Conservation (phyloP, 2,329 filamentous ascomycete species). For the Coniochaeta sp. region DNA sequence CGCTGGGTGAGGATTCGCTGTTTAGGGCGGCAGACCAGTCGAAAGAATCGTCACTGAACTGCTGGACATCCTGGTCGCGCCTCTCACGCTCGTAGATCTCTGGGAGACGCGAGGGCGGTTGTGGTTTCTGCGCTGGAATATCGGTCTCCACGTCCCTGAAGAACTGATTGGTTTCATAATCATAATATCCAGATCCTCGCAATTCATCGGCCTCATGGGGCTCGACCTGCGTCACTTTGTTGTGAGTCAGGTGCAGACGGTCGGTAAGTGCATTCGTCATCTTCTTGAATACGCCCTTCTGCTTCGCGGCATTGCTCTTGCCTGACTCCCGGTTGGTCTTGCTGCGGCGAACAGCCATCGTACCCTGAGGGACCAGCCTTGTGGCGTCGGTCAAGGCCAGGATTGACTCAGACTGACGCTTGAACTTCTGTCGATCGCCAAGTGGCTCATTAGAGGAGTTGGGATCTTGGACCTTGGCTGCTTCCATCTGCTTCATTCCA, state of each 20-base stretch:
- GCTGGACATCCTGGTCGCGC: constrained; percentile 20
- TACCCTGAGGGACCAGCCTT: background rate
- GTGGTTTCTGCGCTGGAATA: background rate
- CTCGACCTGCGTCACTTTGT: background rate
- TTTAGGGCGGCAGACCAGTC: background rate
- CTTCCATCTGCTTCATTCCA: background rate
- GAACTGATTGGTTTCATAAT: background rate
- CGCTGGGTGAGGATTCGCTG: background rate
- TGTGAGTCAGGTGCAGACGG: constrained; percentile 3
- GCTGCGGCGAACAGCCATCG: background rate
- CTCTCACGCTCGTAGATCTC: constrained; percentile 26
- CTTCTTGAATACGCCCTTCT: constrained; percentile 8
- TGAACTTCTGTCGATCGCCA: background rate
- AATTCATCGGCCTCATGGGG: background rate
- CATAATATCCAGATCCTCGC: background rate
- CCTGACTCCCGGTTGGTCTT: constrained; percentile 2
- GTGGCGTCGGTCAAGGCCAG: background rate
- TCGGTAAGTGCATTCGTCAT: constrained; percentile 7
- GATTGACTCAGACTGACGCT: background rate
- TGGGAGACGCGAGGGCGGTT: constrained; percentile 17
- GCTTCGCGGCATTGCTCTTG: background rate
- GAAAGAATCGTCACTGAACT: constrained; percentile 9
- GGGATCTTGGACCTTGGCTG: background rate
- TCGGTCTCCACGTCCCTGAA: background rate
- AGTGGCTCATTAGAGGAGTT: background rate